phyloP scores from a whole-genome alignment of 768 basidiomycete species.

The Crassisporium funariophilum region DNA sequence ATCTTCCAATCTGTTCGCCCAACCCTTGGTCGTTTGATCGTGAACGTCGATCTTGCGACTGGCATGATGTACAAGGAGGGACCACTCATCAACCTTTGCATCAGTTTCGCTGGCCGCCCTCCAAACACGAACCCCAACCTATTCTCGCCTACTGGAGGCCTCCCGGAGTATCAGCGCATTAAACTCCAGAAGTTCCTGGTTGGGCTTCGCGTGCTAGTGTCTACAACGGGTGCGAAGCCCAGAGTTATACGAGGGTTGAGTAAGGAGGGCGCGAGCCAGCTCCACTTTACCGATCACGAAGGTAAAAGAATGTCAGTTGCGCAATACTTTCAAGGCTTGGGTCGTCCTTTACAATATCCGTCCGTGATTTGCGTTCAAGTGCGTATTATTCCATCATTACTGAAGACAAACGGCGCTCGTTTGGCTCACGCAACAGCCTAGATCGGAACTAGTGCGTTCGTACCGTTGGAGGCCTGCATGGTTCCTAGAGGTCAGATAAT shows the following conservation, averaged over 20 bases:
- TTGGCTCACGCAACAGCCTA: too few relatives aligned
- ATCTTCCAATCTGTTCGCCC: constrained; percentile 83
- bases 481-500: constrained; percentile 70
- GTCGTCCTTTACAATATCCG: constrained; percentile 45
- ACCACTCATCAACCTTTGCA: constrained; percentile 54
- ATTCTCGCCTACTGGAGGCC: constrained; percentile 26
- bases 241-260: constrained; percentile 62
- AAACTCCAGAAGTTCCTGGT: constrained; percentile 39
- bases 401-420: background rate
- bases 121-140: background rate
- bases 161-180: constrained; percentile 55
- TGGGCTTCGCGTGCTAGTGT: constrained; percentile 34
- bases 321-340: constrained; percentile 23
- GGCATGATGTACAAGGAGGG: constrained; percentile 77
- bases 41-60: constrained; percentile 80
- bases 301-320: constrained; percentile 51
- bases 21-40: constrained; percentile 58
- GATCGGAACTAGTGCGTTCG: constrained; percentile 62
- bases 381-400: background rate
- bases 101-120: constrained; percentile 47
- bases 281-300: constrained; percentile 51
- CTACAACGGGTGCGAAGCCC: constrained; percentile 29
- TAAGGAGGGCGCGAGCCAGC: constrained; percentile 44
- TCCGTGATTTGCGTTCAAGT: constrained; percentile 61
- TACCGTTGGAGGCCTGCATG: constrained; percentile 68